Conservation (phyloP, 305 asterid species). For the Ilex paraguariensis region DNA sequence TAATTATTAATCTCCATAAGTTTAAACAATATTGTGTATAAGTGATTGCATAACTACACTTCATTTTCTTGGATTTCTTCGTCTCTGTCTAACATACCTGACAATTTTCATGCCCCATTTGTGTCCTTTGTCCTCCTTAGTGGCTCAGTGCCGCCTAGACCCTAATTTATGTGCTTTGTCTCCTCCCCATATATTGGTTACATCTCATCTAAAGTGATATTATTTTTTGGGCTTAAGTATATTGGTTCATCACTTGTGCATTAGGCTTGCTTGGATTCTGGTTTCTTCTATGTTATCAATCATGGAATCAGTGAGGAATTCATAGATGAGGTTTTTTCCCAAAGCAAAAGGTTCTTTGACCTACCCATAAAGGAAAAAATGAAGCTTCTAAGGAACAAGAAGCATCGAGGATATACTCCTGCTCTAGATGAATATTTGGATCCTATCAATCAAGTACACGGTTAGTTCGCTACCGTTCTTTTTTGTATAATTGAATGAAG, state of each 20-base stretch:
- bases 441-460: slow-evolving; percentile 63
- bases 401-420: slow-evolving; percentile 89
- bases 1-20: too few relatives aligned
- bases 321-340: slow-evolving; percentile 74
- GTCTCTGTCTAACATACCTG: too few relatives aligned
- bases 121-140: too few relatives aligned
- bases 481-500: too few relatives aligned
- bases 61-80: background rate
- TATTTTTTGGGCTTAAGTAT: slow-evolving; percentile 1
- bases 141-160: too few relatives aligned
- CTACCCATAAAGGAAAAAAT: slow-evolving; percentile 70
- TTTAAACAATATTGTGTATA: too few relatives aligned
- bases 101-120: too few relatives aligned
- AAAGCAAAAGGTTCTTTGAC: slow-evolving; percentile 63
- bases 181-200: background rate
- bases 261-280: slow-evolving; percentile 84
- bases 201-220: background rate
- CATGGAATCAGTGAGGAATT: slow-evolving; percentile 72
- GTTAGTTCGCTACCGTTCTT: slow-evolving; percentile 27
- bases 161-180: too few relatives aligned
- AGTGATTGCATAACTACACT: too few relatives aligned
- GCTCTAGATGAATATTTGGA: slow-evolving; percentile 67
- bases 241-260: slow-evolving; percentile 8
- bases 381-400: slow-evolving; percentile 69
- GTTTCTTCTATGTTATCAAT: slow-evolving; percentile 82